Evolutionary conservation across 169 alveolate species (phyloP).

Genomic region (Toxoplasma gondii): DNA sequence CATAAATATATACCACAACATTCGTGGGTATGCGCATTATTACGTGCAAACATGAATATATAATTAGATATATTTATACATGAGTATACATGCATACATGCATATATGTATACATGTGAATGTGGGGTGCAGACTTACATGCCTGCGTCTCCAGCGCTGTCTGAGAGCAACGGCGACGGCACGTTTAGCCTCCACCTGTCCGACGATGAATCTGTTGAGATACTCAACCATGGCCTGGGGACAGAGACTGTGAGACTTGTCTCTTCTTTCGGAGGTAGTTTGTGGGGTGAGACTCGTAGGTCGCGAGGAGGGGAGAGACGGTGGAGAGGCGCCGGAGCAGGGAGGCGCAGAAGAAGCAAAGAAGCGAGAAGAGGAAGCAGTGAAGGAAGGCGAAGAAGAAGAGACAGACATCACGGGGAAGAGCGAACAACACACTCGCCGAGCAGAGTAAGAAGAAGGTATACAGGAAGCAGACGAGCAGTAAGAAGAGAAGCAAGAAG

Average conservation of each 20-base stretch:
- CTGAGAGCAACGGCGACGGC: slow-evolving; percentile 85
- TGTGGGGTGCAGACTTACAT: not conserved
- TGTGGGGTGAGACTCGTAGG: not conserved
- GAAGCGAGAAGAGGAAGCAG: not conserved
- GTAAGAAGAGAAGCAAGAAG: not conserved
- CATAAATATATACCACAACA: too few relatives aligned
- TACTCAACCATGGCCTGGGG: slow-evolving; percentile 78
- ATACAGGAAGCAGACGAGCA: not conserved
- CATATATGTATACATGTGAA: not conserved
- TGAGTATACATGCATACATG: not conserved
- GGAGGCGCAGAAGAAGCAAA: not conserved
- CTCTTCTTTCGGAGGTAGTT: not conserved
- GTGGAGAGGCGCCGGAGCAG: not conserved
- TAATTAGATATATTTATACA: too few relatives aligned
- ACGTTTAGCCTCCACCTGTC: slow-evolving; percentile 85
- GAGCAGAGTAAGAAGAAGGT: not conserved
- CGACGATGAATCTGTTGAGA: slow-evolving; percentile 80
- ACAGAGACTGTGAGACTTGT: not conserved
- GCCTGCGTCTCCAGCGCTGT: slow-evolving; percentile 69
- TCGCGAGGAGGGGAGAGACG: not conserved
- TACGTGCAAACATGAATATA: too few relatives aligned
- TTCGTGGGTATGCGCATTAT: too few relatives aligned
- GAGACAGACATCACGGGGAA: not conserved
- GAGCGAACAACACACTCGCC: not conserved
- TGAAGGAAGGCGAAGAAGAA: not conserved